Evolutionary conservation across 2,329 filamentous ascomycete species (phyloP).

Genomic region (Dactylellina haptotyla): DNA sequence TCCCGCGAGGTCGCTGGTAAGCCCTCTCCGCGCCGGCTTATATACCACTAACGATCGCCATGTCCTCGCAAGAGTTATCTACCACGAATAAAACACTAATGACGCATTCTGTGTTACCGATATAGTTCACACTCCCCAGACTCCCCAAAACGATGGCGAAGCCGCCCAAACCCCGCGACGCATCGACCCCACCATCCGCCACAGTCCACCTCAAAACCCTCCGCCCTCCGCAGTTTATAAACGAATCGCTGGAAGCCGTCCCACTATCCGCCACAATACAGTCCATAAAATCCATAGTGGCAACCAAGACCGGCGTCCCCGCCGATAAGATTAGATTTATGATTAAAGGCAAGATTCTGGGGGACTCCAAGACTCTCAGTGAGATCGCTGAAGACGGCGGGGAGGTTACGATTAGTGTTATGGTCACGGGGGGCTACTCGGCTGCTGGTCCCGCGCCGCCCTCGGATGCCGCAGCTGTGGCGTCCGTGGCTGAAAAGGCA

Average conservation of each 20-base stretch:
- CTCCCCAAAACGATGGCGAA: constrained; percentile 69
- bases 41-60: background rate
- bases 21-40: constrained; percentile 27
- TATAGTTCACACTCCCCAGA: constrained; percentile 76
- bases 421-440: constrained; percentile 78
- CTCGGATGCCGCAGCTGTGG: constrained; percentile 64
- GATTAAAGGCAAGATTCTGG: constrained; percentile 84
- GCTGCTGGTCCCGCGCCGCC: constrained; percentile 59
- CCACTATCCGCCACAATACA: constrained; percentile 77
- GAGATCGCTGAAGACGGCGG: constrained; percentile 71
- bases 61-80: background rate
- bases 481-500: constrained; percentile 62
- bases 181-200: constrained; percentile 56
- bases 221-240: constrained; percentile 74
- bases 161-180: constrained; percentile 64
- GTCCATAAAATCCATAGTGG: constrained; percentile 78
- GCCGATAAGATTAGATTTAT: constrained; percentile 86
- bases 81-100: too few relatives aligned
- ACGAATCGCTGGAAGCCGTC: constrained; percentile 72
- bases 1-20: constrained; percentile 78
- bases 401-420: constrained; percentile 74
- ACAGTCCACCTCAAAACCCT: constrained; percentile 77
- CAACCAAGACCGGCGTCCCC: constrained; percentile 71
- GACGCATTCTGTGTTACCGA: constrained; percentile 34
- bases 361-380: constrained; percentile 78